Evolutionary conservation across 345 rosid species (phyloP), one percentile per base, ranked within the genome.

Genomic region (Arabidopsis thaliana): DNA sequence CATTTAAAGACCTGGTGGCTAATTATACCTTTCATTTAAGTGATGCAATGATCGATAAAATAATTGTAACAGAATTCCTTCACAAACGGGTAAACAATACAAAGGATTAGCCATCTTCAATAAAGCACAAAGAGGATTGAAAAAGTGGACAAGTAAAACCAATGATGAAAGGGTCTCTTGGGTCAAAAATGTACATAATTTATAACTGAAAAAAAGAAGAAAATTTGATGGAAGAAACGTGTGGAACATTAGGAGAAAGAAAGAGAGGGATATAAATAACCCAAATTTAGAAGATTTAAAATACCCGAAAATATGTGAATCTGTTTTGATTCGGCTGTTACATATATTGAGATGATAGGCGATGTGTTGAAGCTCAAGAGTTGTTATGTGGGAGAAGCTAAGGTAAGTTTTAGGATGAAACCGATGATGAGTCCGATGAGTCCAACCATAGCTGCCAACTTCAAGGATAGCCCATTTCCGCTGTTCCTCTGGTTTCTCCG

Each of bases 371-470:
- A 48, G 45, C 69, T 53, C 32, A 65, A 61, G 32, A 55, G 46
- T 20, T 65, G 34, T 78, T 78, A 72, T 51, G 69, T 65, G 13
- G 81, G 58, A 20, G 82, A 73, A 36, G 97, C 80, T 75, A 87
- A 50, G 4, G 86, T 76, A 57, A 88, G 79, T 76, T 91, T 88
- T 86, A 91, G 77, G 77, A 91, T 83, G 73, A 88, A 85, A 33
- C 98, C 97, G 23, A 82, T 83, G 87, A 86, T 72, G 64, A 94
- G 84, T 37, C 98, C 97, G 6, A 91, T 83, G 40, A 91, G 84
- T 60, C 90, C 97, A 72, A 94, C 96, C 42, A 89, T 49, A 14
- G 84, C 85, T 13, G 97, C 96, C 44, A 91, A 88, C 62, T 77
- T 86, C 48, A 91, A 45, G 42, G 98, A 89, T 80, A 93, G 85